A percentile compares a stretch with the other conserved stretches of the same genome.
These are phyloP conservation scores for Pichia sp. DNA, from an alignment of 1,139 yeast genomes.

Conservation along the genomic window DNA sequence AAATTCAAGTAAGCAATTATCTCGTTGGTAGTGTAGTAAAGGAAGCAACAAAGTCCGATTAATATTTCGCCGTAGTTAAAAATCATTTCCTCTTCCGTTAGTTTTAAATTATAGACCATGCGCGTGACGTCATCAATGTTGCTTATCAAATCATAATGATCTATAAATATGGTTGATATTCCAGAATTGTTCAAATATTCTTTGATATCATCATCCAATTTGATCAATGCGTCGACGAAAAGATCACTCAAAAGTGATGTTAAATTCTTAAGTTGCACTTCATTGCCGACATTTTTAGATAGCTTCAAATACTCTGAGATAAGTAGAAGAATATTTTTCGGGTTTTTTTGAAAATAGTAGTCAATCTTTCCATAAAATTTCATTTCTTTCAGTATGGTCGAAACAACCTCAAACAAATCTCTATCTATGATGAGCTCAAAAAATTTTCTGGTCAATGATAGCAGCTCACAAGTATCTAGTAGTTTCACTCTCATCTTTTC, in stretches of 20 bases:
- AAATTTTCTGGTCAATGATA: constrained; percentile 43
- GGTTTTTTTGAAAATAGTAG: constrained; percentile 2
- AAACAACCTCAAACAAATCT: constrained; percentile 5
- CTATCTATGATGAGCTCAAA: constrained; percentile 11
- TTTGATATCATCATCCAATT: constrained; percentile 24
- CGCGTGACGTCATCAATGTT: constrained; percentile 22
- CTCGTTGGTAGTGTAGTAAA: constrained; percentile 27
- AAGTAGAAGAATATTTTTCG: constrained; percentile 6
- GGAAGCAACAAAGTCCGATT: constrained; percentile 24
- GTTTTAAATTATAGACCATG: constrained; percentile 9
- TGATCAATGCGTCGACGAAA: constrained; percentile 23
- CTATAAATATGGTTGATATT: constrained; percentile 24
- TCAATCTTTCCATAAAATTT: neutral
- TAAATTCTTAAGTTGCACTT: constrained; percentile 6
- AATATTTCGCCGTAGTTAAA: constrained; percentile 18
- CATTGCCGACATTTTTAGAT: constrained; percentile 7
- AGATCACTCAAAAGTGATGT: constrained; percentile 17
- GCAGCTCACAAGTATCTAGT: constrained; percentile 51
- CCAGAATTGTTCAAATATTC: constrained; percentile 17
- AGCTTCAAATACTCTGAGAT: constrained; percentile 8
- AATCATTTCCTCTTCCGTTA: neutral
- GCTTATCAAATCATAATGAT: constrained; percentile 20
- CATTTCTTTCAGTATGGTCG: constrained; percentile 5
- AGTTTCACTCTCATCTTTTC: constrained; percentile 35
- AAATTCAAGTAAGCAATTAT: constrained; percentile 8